Conservation (phyloP, 2,329 filamentous ascomycete species). For the Thelonectria blattea region DNA sequence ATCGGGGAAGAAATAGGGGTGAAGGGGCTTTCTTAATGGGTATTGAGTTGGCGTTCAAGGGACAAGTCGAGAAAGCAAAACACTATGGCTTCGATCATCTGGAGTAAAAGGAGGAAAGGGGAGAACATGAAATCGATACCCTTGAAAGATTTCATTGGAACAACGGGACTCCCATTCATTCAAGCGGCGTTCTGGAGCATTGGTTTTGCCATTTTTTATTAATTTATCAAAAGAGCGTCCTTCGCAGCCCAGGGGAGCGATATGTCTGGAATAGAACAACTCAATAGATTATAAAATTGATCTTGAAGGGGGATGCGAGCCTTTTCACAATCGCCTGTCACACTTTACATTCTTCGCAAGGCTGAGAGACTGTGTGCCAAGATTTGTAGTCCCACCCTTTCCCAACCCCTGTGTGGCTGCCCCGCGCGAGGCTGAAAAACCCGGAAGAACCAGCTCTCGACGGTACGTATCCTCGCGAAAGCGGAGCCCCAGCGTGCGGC, state of each 20-base stretch:
- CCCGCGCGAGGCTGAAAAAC: conserved; percentile 16
- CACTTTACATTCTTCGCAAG: background rate
- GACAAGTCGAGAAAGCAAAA: no score
- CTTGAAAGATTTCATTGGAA: background rate
- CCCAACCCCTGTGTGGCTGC: conserved; percentile 7
- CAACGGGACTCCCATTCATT: background rate
- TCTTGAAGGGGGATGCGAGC: background rate
- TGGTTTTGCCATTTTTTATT: no score
- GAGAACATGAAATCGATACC: conserved; percentile 9
- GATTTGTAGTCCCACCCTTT: background rate
- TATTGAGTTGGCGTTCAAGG: no score
- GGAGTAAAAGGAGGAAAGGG: background rate
- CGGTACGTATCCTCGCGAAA: conserved; percentile 30
- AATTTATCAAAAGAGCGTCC: no score
- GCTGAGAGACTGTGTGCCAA: background rate
- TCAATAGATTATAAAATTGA: background rate
- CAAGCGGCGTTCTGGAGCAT: background rate
- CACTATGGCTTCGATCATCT: no score
- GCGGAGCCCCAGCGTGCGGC: conserved; percentile 44
- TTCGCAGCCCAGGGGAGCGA: no score
- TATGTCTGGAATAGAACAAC: background rate
- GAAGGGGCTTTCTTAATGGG: background rate
- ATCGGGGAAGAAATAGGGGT: conserved; percentile 31
- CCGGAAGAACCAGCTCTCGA: conserved; percentile 12
- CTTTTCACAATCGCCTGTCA: background rate